These are phyloP conservation scores for Fraxinus angustifolia DNA, from an alignment of 305 asterid genomes.

Conservation along the genomic window DNA sequence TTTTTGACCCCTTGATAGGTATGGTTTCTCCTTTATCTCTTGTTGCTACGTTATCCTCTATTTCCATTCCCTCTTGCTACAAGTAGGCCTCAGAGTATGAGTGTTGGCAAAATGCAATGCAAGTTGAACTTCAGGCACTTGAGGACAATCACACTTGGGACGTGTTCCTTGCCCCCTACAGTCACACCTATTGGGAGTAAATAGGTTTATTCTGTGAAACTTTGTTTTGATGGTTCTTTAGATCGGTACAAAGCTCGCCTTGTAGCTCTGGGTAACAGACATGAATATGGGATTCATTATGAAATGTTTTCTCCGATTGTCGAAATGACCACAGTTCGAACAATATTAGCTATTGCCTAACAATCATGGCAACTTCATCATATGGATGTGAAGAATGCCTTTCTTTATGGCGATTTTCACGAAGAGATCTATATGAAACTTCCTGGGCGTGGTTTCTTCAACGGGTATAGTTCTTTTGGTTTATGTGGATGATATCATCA, in stretches of 20 bases:
- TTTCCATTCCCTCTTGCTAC: background rate
- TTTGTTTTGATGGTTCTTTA: background rate
- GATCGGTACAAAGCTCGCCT: background rate
- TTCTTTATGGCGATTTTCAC: background rate
- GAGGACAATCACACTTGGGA: background rate
- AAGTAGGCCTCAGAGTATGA: background rate
- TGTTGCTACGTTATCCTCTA: background rate
- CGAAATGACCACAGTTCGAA: background rate
- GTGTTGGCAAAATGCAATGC: background rate
- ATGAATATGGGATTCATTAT: background rate
- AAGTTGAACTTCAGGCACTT: background rate
- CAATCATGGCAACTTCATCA: background rate
- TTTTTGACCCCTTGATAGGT: background rate
- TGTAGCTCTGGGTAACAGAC: background rate
- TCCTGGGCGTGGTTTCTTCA: no score
- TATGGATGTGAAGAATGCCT: background rate
- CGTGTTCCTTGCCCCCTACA: background rate
- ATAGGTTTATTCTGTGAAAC: background rate
- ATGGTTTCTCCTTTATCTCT: background rate
- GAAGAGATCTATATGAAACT: background rate
- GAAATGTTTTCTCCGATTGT: background rate
- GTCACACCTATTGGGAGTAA: background rate
- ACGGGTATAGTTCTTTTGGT: background rate
- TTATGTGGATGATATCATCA: background rate
- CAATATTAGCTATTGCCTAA: background rate